Conservation (phyloP, 345 rosid genomes). For the Populus tremula region DNA sequence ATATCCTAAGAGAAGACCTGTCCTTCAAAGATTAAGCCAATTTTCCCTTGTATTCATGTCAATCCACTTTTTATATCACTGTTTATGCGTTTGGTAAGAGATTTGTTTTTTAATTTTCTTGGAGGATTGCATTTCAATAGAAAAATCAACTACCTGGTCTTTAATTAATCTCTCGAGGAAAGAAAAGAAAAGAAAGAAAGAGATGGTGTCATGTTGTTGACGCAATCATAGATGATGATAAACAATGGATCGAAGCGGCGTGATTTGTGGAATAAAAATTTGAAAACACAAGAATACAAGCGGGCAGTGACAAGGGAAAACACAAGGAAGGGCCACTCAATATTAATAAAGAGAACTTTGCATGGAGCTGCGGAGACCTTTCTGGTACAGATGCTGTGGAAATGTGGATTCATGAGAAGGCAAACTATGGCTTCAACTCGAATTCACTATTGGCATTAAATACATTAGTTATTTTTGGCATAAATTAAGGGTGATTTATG, state of each 20-base stretch:
- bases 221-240: neutral
- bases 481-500: too few species aligned
- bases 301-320: neutral
- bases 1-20: neutral
- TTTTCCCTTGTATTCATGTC: neutral
- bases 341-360: constrained; percentile 14
- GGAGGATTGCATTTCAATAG: neutral
- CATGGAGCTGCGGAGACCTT: constrained; percentile 6
- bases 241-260: neutral
- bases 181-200: neutral
- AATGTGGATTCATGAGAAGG: constrained; percentile 7
- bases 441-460: too few species aligned
- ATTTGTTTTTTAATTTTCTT: too few species aligned
- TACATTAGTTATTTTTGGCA: too few species aligned
- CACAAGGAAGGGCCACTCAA: neutral
- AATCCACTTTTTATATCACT: neutral
- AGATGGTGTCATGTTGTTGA: neutral
- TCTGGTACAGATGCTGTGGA: constrained; percentile 14
- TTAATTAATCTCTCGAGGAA: neutral
- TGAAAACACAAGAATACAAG: too few species aligned
- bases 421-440: too few species aligned
- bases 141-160: neutral
- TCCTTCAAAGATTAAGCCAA: neutral
- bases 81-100: neutral
- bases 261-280: neutral